Evolutionary conservation across 1,284 basidiomycete species (phyloP), one percentile per base, ranked within the genome.

Genomic region (Malassezia cuniculi): DNA sequence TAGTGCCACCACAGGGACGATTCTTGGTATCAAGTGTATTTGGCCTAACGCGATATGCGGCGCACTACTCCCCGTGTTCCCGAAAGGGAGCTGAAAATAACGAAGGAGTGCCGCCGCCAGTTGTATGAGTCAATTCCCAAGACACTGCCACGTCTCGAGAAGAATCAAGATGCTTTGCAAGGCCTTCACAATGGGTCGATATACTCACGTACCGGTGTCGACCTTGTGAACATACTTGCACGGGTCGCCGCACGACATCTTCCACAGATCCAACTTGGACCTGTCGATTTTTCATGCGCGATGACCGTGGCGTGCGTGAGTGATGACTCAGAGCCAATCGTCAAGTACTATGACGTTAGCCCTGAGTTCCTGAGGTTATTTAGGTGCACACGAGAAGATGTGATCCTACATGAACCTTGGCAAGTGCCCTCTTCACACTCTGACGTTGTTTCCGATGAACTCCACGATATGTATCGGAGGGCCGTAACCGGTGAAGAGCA

Each of bases 171-270:
- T n/a, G n/a, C n/a, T n/a, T n/a, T n/a, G n/a, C n/a, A n/a, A n/a
- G n/a, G n/a, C n/a, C n/a, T n/a, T n/a, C n/a, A 10, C n/a, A 19
- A 31, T 21, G 10, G 18, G 30, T 4, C 12, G 21, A 18, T 16
- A 12, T 94, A 94, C 70, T 87, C 85, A 1, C 71, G 79, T 0
- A 81, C 85, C 0, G 89, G 89, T 6, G 89, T 93, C 52, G 87
- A 95, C 63, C 74, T 89, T 41, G 72, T 95, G 34, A 77, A 79
- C 28, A 76, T 93, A 26, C 73, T 95, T 16, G 75, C 79, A 4
- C 75, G 83, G 9, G 80, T 94, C 11, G 79, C 76, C 2, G 75
- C 72, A 12, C 76, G 87, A 2, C 78, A 78, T 0, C 75, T 81
- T 53, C 85, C 84, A 1, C 77, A 74, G 44, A 76, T 93, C 32